Percentiles rank a stretch among this genome's conserved stretches.
Conservation (phyloP, 2,329 filamentous ascomycete genomes). For the Diaporthe ilicicola region DNA sequence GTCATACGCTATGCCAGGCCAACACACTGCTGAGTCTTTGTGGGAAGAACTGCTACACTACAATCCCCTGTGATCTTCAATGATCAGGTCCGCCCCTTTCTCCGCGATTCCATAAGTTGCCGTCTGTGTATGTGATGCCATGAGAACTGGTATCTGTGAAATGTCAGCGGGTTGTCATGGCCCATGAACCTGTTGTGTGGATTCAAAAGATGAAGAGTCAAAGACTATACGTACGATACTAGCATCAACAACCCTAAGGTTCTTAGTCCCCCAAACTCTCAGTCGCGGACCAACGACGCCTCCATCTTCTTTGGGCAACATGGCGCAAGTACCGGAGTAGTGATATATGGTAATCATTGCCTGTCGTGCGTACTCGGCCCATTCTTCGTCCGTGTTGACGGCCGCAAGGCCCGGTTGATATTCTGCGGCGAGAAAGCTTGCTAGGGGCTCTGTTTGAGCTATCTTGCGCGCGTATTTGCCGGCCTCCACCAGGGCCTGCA, state of each 20-base stretch:
- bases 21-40: no score
- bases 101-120: constrained; percentile 23
- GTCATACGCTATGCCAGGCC: no score
- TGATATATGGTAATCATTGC: constrained; percentile 42
- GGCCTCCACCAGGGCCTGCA: constrained; percentile 36
- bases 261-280: constrained; percentile 49
- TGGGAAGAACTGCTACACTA: neutral
- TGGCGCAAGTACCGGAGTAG: constrained; percentile 49
- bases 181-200: accelerated
- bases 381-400: constrained; percentile 35
- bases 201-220: neutral
- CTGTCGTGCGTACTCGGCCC: constrained; percentile 24
- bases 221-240: constrained; percentile 38
- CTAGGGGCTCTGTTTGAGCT: constrained; percentile 43
- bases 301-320: constrained; percentile 49
- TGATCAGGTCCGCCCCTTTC: constrained; percentile 13
- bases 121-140: constrained; percentile 19
- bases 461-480: constrained; percentile 45
- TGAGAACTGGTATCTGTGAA: constrained; percentile 11
- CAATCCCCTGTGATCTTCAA: neutral
- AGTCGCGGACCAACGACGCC: constrained; percentile 52
- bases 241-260: constrained; percentile 51
- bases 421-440: constrained; percentile 43
- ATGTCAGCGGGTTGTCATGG: neutral
- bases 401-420: constrained; percentile 44